Base-by-base conservation (phyloP, 352 stramenopile species). In the Phytophthora sojae region DNA sequence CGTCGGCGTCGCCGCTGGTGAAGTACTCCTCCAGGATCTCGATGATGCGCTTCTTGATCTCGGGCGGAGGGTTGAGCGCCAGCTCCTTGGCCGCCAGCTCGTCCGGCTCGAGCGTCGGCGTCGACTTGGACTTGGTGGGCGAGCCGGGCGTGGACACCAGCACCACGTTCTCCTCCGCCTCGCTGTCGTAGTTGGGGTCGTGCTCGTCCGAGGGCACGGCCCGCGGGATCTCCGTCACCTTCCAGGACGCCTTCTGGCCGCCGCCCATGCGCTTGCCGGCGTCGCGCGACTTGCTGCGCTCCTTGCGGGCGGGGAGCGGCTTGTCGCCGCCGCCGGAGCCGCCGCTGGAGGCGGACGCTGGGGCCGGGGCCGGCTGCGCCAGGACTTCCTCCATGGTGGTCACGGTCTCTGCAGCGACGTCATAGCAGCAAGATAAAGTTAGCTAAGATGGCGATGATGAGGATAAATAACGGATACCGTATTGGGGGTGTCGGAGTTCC, bases 121-220 rank as follows among this genome's bases (percentile, higher is more conserved):
- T 77, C 30, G 78, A 55, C 52, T 14, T 42, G 11, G 35, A 42
- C 35, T 85, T 86, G 53, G 69, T 84, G 57, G 85, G 81, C 21
- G 81, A 86, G 12, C 67, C 67, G 3, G 50, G 53, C 25, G 79
- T 86, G 19, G 86, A 92, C 17, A 96, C 82, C 5, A 96, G 77
- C 53, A 99, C 80, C 30, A 98, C 88, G 61, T 97, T 95, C 23
- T 94, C 83, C 62, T 98, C 93, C 26, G 76, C 89, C 68, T 98
- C 92, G 64, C 94, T 97, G 71, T 99, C 93, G 65, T 93, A 99
- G 53, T 98, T 94, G 8, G 96, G 96, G 85, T 99, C 96, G 32
- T 97, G 76, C 61, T 92, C 80, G 72, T 99, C 94, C 1, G 87
- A 69, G 19, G 76, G 68, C 21, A 93, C 86, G n/a, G 83, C 68